Evolutionary conservation across 352 stramenopile genomes (phyloP).

Genomic region (Pythium biforme): DNA sequence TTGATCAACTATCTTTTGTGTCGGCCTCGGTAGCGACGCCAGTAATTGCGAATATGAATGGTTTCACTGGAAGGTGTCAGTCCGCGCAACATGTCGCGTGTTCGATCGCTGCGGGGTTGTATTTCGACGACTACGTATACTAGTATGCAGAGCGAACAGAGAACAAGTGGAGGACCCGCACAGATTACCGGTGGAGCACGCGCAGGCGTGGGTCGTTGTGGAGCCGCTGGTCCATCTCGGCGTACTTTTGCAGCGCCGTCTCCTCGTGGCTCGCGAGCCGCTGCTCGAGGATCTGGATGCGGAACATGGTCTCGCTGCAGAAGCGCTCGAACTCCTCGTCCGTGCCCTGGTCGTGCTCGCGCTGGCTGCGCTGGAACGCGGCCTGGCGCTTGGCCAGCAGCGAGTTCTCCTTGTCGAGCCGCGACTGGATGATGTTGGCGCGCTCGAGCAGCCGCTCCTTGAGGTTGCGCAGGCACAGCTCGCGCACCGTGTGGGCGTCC

Average conservation of each 20-base stretch:
- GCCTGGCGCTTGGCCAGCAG: constrained; percentile 90
- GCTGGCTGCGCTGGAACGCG: constrained; percentile 90
- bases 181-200: constrained; percentile 73
- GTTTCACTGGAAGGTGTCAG: constrained; percentile 50
- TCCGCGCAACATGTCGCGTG: background rate
- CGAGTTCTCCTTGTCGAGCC: constrained; percentile 92
- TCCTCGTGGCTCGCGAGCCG: constrained; percentile 91
- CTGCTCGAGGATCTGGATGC: constrained; percentile 95
- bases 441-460: constrained; percentile 93
- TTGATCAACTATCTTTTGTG: background rate
- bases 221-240: constrained; percentile 92
- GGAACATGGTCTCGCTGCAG: constrained; percentile 95
- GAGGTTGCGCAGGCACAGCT: constrained; percentile 91
- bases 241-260: constrained; percentile 92
- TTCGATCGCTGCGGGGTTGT: background rate
- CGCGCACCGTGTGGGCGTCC: constrained; percentile 82
- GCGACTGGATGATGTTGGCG: constrained; percentile 93
- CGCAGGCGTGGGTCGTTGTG: constrained; percentile 81
- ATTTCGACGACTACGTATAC: background rate
- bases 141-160: too few species aligned
- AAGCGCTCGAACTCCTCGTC: constrained; percentile 94
- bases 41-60: constrained; percentile 81
- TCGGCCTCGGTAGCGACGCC: constrained; percentile 10
- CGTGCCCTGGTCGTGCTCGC: constrained; percentile 89
- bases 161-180: too few species aligned